Percentiles rank a stretch among this genome's conserved stretches.
Evolutionary conservation across 305 asterid species (phyloP).

Genomic region (Fraxinus floribunda): DNA sequence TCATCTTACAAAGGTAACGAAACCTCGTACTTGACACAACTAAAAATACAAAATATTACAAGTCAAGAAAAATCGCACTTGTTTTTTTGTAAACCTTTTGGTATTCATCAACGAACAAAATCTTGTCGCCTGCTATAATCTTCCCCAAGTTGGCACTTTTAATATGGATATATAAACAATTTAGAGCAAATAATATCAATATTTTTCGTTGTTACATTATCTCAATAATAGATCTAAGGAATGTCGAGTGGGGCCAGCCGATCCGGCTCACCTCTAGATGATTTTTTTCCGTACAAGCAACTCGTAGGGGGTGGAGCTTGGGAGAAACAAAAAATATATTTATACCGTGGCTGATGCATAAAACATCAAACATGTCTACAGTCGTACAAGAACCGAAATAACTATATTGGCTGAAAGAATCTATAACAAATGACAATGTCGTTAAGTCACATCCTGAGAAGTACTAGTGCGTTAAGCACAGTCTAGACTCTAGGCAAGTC

Average conservation of each 20-base stretch:
- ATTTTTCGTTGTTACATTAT: not conserved
- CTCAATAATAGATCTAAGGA: not conserved
- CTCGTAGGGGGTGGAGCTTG: too few species aligned
- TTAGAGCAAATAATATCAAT: not conserved
- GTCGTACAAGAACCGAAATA: constrained; percentile 23
- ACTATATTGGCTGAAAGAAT: not conserved
- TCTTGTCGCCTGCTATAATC: not conserved
- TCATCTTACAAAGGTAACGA: not conserved
- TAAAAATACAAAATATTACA: not conserved
- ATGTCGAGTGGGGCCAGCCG: not conserved
- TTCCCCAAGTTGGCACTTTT: not conserved
- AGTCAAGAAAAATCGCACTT: not conserved
- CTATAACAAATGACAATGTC: not conserved
- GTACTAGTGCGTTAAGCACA: not conserved
- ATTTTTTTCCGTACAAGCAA: too few species aligned
- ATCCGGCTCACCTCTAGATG: not conserved
- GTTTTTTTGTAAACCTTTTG: not conserved
- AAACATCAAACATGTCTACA: too few species aligned
- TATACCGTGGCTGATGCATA: too few species aligned
- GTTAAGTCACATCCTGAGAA: not conserved
- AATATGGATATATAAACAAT: not conserved
- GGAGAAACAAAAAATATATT: too few species aligned
- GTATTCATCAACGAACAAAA: not conserved
- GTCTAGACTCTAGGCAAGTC: not conserved
- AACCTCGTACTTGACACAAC: not conserved